Percentiles rank a stretch among this genome's conserved stretches.
These are phyloP conservation scores for Cutaneotrichosporon spelunceum DNA, from an alignment of 1,284 basidiomycete genomes.

Conservation along the genomic window DNA sequence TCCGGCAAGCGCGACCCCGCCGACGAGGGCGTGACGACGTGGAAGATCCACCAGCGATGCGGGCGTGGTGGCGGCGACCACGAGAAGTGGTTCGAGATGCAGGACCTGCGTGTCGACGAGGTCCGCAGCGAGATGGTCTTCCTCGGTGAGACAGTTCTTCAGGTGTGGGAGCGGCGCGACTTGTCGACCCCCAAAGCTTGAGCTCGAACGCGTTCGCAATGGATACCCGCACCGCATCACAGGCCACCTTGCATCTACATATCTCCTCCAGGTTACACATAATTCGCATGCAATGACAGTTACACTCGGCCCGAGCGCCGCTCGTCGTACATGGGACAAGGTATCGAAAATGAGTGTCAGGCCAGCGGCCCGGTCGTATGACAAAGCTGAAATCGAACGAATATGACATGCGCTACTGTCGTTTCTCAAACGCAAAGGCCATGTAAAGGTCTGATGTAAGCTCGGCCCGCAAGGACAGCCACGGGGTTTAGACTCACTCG, in stretches of 20 bases:
- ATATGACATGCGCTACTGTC: neutral
- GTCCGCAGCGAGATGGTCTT: conserved; percentile 97
- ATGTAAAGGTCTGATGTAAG: conserved; percentile 68
- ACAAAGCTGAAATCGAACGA: neutral
- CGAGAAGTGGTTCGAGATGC: conserved; percentile 95
- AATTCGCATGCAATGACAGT: conserved; percentile 9
- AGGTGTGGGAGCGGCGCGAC: conserved; percentile 58
- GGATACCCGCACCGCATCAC: neutral
- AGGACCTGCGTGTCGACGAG: conserved; percentile 94
- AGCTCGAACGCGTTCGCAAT: neutral
- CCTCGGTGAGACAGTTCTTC: conserved; percentile 90
- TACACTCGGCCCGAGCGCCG: conserved; percentile 4
- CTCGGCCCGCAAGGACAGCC: no score
- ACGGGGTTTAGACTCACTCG: conserved; percentile 63
- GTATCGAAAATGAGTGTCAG: neutral
- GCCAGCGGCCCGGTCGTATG: neutral
- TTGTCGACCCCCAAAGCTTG: conserved; percentile 27
- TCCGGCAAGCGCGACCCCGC: conserved; percentile 29
- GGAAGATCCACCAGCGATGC: conserved; percentile 85
- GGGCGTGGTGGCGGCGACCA: conserved; percentile 69
- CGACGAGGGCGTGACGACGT: conserved; percentile 52
- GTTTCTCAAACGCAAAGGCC: conserved; percentile 75
- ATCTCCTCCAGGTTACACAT: conserved; percentile 1
- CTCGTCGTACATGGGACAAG: conserved; percentile 1
- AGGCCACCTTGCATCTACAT: neutral